These are phyloP conservation scores for Prunus campanulata DNA, from an alignment of 306 rosid genomes.

Conservation along the genomic window DNA sequence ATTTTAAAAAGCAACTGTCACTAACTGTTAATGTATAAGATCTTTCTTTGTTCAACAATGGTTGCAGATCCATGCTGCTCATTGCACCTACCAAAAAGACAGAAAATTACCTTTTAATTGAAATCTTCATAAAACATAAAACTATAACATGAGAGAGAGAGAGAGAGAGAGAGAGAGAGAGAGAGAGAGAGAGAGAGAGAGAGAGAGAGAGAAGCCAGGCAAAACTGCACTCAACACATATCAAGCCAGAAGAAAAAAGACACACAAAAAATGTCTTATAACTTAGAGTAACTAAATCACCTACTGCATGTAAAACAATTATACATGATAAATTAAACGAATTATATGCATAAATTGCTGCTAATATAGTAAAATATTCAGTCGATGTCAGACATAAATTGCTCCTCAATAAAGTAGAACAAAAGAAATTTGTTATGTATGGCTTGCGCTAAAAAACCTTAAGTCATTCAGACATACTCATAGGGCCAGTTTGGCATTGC, in stretches of 20 bases:
- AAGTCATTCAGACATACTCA: not conserved
- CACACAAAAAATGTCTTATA: not conserved
- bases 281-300: not conserved
- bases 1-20: constrained; percentile 22
- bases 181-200: not conserved
- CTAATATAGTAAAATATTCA: not conserved
- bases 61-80: constrained; percentile 44
- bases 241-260: not conserved
- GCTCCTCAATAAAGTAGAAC: not conserved
- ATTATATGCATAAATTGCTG: not conserved
- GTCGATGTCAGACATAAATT: too few species aligned
- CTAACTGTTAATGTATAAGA: constrained; percentile 39
- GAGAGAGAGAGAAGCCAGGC: not conserved
- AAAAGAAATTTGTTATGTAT: not conserved
- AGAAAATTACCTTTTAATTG: constrained; percentile 22
- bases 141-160: not conserved
- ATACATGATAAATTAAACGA: not conserved
- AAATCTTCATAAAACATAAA: not conserved
- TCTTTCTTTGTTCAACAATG: constrained; percentile 48
- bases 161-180: not conserved
- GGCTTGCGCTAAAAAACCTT: not conserved
- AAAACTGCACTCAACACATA: not conserved
- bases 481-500: too few species aligned
- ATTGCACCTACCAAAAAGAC: constrained; percentile 46
- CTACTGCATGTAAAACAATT: not conserved